phyloP scores from a whole-genome alignment of 176 grass and related monocot genomes.

The Eleusine indica region DNA sequence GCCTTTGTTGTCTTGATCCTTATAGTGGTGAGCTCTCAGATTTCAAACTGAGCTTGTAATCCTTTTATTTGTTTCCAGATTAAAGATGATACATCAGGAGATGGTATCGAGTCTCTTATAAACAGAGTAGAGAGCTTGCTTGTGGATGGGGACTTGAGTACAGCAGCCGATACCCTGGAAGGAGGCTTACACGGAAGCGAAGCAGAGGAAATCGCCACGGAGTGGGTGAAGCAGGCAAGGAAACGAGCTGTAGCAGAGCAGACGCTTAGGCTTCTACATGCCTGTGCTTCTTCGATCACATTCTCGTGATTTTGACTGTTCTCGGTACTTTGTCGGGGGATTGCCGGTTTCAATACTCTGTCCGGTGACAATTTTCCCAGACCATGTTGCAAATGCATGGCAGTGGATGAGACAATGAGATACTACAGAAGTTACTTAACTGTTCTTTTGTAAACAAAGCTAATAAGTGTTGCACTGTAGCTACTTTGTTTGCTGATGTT shows the following conservation, averaged over 20 bases:
- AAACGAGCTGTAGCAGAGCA: conserved; percentile 84
- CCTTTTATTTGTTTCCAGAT: conserved; percentile 66
- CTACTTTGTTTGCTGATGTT: conserved; percentile 29
- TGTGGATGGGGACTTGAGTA: conserved; percentile 69
- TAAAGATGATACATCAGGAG: conserved; percentile 71
- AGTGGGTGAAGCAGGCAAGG: conserved; percentile 77
- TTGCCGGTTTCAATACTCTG: neutral
- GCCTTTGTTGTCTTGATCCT: neutral
- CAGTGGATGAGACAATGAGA: conserved; percentile 18
- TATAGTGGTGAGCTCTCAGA: neutral
- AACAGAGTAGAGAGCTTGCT: conserved; percentile 75
- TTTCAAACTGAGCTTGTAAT: conserved; percentile 25
- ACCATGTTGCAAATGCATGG: conserved; percentile 41
- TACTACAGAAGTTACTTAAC: conserved; percentile 18
- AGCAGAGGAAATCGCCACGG: conserved; percentile 64
- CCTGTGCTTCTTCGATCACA: conserved; percentile 71
- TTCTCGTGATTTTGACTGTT: conserved; percentile 53
- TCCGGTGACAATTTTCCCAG: neutral
- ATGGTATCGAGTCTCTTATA: conserved; percentile 81
- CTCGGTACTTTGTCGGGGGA: neutral
- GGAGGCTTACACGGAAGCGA: conserved; percentile 74
- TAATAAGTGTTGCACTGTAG: conserved; percentile 51
- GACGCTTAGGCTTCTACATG: conserved; percentile 87
- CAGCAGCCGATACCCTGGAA: conserved; percentile 74
- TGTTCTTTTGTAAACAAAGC: conserved; percentile 35